Evolutionary conservation across 805 yeast species (phyloP).

Genomic region (Yamadazyma nakazawae): DNA sequence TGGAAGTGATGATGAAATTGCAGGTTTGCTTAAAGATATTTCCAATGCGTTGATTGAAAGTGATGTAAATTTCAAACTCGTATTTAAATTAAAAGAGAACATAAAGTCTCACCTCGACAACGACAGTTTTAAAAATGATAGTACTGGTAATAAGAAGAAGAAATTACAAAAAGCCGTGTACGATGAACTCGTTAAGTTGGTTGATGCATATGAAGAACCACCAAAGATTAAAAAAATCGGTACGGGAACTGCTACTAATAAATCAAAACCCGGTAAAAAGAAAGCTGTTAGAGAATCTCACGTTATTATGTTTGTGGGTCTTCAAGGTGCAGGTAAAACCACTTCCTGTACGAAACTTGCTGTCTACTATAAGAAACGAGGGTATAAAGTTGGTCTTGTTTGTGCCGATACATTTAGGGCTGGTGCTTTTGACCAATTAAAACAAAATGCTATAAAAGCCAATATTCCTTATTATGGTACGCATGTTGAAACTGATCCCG

Average conservation of each 20-base stretch:
- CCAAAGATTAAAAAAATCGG: slow-evolving; percentile 83
- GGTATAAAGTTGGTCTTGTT: slow-evolving; percentile 91
- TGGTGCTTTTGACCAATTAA: slow-evolving; percentile 98
- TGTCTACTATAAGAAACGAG: slow-evolving; percentile 88
- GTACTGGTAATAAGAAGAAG: slow-evolving; percentile 67
- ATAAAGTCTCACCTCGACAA: slow-evolving; percentile 46
- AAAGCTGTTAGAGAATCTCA: slow-evolving; percentile 29
- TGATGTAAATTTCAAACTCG: slow-evolving; percentile 90
- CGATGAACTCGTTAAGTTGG: slow-evolving; percentile 85
- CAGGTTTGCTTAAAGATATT: slow-evolving; percentile 73
- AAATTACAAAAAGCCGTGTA: slow-evolving; percentile 88
- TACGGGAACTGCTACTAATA: slow-evolving; percentile 19
- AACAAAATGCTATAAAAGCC: slow-evolving; percentile 95
- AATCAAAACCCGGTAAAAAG: slow-evolving; percentile 11
- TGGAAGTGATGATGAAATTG: slow-evolving; percentile 38
- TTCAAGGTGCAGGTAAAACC: slow-evolving; percentile 98
- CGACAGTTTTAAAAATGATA: slow-evolving; percentile 49
- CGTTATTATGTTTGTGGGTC: slow-evolving; percentile 95
- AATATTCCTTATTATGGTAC: slow-evolving; percentile 93
- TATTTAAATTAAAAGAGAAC: slow-evolving; percentile 69
- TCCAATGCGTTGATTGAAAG: slow-evolving; percentile 87
- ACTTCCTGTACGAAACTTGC: slow-evolving; percentile 97
- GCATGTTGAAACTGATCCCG: slow-evolving; percentile 94
- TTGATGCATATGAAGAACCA: slow-evolving; percentile 62
- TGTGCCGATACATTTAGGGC: slow-evolving; percentile 99